These are phyloP conservation scores for Aspergillus coremiiformis DNA, from an alignment of 495 filamentous ascomycete species.

Conservation along the genomic window DNA sequence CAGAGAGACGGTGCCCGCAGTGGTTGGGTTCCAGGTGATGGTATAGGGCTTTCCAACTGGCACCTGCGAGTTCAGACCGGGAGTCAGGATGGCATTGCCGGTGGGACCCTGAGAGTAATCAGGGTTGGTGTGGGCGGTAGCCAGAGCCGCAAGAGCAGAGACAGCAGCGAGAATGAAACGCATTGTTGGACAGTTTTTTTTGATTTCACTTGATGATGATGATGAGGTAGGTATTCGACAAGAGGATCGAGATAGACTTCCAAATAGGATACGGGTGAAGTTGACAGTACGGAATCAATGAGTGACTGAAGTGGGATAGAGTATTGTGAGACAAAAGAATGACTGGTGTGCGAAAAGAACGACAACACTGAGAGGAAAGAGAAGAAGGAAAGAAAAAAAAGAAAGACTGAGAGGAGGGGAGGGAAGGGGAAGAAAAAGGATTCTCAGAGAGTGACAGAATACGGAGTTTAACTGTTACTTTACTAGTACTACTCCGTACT, in stretches of 20 bases:
- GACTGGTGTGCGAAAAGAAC: slow-evolving; percentile 19
- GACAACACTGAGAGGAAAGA: slow-evolving; percentile 2
- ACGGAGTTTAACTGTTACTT: too few species aligned
- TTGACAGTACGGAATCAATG: too few species aligned
- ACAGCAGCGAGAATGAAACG: slow-evolving; percentile 41
- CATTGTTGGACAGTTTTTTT: slow-evolving; percentile 37
- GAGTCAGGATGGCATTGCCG: slow-evolving; percentile 52
- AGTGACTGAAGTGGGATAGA: slow-evolving; percentile 22
- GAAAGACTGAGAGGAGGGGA: slow-evolving; percentile 11
- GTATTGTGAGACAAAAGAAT: slow-evolving; percentile 16
- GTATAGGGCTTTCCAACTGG: slow-evolving; percentile 48
- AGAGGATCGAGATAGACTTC: too few species aligned
- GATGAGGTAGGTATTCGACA: too few species aligned
- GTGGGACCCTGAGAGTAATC: slow-evolving; percentile 39
- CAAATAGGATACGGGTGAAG: too few species aligned
- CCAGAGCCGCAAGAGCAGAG: slow-evolving; percentile 45
- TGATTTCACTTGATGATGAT: slow-evolving; percentile 14
- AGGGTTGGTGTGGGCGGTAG: slow-evolving; percentile 45
- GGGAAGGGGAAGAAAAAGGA: background rate
- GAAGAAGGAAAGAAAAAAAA: slow-evolving; percentile 1
- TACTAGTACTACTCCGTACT: too few species aligned
- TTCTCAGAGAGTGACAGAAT: too few species aligned
- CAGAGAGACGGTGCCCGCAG: slow-evolving; percentile 46
- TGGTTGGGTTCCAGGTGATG: slow-evolving; percentile 53
- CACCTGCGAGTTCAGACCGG: slow-evolving; percentile 46